phyloP scores from a whole-genome alignment of 495 filamentous ascomycete genomes.

The Penicillium lagena region DNA sequence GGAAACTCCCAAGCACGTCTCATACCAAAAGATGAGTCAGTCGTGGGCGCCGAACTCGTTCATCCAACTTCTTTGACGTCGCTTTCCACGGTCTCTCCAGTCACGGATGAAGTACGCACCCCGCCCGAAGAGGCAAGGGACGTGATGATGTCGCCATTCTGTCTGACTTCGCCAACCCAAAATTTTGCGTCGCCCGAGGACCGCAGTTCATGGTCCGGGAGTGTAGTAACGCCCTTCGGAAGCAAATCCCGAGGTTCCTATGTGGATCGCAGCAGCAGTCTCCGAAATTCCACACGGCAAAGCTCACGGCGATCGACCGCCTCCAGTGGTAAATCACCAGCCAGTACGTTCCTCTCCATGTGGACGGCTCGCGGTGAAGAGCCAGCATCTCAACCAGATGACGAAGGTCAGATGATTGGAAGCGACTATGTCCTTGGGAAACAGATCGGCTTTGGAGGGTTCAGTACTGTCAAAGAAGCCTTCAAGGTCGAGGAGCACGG shows the following conservation, averaged over 20 bases:
- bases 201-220: constrained; percentile 42
- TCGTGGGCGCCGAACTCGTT: constrained; percentile 22
- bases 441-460: constrained; percentile 64
- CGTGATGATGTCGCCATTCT: constrained; percentile 48
- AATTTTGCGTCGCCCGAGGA: constrained; percentile 41
- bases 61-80: constrained; percentile 56
- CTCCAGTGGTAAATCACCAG: constrained; percentile 47
- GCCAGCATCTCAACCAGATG: constrained; percentile 48
- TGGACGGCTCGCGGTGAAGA: constrained; percentile 41
- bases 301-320: constrained; percentile 39
- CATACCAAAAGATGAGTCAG: constrained; percentile 18
- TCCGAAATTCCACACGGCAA: constrained; percentile 31
- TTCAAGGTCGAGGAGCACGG: constrained; percentile 55
- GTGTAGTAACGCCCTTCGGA: constrained; percentile 32
- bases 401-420: constrained; percentile 69
- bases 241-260: constrained; percentile 36
- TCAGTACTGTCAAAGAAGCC: constrained; percentile 67
- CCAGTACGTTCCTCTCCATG: constrained; percentile 53
- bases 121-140: constrained; percentile 43
- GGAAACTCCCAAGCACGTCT: constrained; percentile 19
- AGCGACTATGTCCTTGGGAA: constrained; percentile 67
- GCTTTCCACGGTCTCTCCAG: constrained; percentile 48
- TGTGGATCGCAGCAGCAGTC: constrained; percentile 33
- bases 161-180: constrained; percentile 36
- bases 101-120: constrained; percentile 45